These are phyloP conservation scores for Leavenworthia alabamica DNA, from an alignment of 345 rosid species.

Conservation along the genomic window DNA sequence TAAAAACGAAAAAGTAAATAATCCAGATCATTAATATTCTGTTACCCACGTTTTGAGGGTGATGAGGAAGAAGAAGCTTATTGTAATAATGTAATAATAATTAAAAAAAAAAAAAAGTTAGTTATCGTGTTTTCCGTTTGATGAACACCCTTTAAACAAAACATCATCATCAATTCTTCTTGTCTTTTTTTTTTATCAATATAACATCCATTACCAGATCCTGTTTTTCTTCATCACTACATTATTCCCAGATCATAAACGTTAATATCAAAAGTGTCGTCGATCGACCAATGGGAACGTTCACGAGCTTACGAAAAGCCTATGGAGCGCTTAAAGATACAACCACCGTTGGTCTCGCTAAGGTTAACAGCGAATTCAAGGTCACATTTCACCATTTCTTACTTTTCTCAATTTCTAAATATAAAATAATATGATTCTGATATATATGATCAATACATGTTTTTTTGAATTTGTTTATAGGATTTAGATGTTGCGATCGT, in stretches of 20 bases:
- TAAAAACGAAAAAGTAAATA: neutral
- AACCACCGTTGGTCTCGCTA: slow-evolving; percentile 96
- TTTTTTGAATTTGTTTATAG: slow-evolving; percentile 26
- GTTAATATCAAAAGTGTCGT: neutral
- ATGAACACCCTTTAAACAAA: neutral
- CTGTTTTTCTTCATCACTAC: neutral
- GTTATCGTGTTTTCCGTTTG: slow-evolving; percentile 3
- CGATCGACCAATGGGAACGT: slow-evolving; percentile 50
- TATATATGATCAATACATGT: neutral
- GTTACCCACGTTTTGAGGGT: slow-evolving; percentile 35
- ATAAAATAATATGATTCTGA: neutral
- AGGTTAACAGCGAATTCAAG: slow-evolving; percentile 98
- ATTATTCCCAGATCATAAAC: neutral
- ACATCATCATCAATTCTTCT: neutral
- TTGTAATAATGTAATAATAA: neutral
- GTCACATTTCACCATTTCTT: slow-evolving; percentile 26
- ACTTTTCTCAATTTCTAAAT: neutral
- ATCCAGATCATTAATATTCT: slow-evolving; percentile 24
- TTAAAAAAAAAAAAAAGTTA: neutral
- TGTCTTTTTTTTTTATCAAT: slow-evolving; percentile 6
- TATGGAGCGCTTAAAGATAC: slow-evolving; percentile 96
- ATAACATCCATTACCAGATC: slow-evolving; percentile 1
- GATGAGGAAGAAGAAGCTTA: slow-evolving; percentile 5
- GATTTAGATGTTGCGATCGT: slow-evolving; percentile 94
- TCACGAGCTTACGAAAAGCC: slow-evolving; percentile 79